Evolutionary conservation across 2,329 filamentous ascomycete species (phyloP).

Genomic region (Ophiostoma quercus): DNA sequence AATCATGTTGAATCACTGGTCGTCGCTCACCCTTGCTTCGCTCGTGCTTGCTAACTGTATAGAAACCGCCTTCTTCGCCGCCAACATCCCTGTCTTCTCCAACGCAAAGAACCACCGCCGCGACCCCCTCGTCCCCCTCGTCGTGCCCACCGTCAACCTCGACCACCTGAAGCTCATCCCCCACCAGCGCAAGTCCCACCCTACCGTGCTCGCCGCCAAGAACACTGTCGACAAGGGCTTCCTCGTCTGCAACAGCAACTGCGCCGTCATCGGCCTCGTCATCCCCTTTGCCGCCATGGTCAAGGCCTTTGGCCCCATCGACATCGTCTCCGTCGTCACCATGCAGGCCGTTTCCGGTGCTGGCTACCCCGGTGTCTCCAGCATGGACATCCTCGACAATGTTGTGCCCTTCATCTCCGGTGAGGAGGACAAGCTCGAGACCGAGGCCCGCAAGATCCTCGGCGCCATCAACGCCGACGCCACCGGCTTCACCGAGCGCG

Average conservation of each 20-base stretch:
- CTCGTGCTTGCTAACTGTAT: neutral
- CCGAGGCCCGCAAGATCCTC: constrained; percentile 91
- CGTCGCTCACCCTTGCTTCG: neutral
- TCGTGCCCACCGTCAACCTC: constrained; percentile 93
- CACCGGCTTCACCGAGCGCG: constrained; percentile 72
- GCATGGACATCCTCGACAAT: constrained; percentile 95
- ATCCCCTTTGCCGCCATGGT: constrained; percentile 91
- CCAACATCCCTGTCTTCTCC: constrained; percentile 87
- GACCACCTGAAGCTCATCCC: constrained; percentile 80
- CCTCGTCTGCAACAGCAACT: constrained; percentile 96
- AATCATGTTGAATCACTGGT: no score
- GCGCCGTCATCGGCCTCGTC: constrained; percentile 91
- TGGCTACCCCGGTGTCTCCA: constrained; percentile 82
- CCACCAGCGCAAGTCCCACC: constrained; percentile 72
- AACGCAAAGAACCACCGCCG: constrained; percentile 97
- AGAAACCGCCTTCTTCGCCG: constrained; percentile 80
- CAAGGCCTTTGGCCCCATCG: constrained; percentile 77
- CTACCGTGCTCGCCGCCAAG: constrained; percentile 28
- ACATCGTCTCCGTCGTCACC: constrained; percentile 72
- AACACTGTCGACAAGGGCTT: constrained; percentile 67
- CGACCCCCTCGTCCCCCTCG: constrained; percentile 82
- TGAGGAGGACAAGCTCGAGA: constrained; percentile 94
- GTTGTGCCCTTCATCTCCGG: constrained; percentile 89
- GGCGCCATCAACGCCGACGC: constrained; percentile 65
- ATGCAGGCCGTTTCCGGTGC: constrained; percentile 93